Percentiles rank a stretch among this genome's conserved stretches.
Evolutionary conservation across 2,329 filamentous ascomycete species (phyloP).

Genomic region (Penicillium sp.): DNA sequence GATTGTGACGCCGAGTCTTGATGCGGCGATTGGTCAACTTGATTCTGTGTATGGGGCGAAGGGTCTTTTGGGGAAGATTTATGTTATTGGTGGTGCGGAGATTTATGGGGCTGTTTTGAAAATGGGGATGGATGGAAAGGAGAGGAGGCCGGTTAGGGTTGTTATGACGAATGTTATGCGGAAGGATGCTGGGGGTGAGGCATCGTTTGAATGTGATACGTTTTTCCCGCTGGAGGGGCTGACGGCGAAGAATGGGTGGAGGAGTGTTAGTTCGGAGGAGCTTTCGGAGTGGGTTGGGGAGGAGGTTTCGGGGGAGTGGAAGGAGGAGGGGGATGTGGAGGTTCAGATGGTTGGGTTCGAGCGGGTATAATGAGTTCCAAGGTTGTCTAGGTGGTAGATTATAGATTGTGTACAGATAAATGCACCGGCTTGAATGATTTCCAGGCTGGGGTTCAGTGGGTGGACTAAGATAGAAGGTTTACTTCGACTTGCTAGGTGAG

Average conservation of each 20-base stretch:
- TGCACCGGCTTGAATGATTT: not conserved
- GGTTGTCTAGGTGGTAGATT: not conserved
- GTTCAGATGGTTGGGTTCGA: conserved; percentile 49
- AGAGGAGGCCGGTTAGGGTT: conserved; percentile 28
- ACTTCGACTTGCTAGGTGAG: not conserved
- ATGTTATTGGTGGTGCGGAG: conserved; percentile 85
- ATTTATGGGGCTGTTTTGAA: conserved; percentile 70
- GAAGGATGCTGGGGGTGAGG: conserved; percentile 19
- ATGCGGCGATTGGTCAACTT: conserved; percentile 50
- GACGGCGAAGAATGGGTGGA: conserved; percentile 29
- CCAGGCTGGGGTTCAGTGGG: no score
- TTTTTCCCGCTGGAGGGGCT: conserved; percentile 44
- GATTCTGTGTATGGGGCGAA: conserved; percentile 21
- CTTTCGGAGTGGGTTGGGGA: conserved; percentile 43
- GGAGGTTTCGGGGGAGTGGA: conserved; percentile 40
- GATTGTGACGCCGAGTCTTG: conserved; percentile 56
- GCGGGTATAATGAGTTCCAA: conserved; percentile 11
- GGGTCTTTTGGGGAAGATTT: conserved; percentile 56
- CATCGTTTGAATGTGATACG: conserved; percentile 46
- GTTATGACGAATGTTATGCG: conserved; percentile 41
- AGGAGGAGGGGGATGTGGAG: conserved; percentile 48
- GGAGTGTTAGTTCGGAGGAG: conserved; percentile 32
- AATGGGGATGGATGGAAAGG: conserved; percentile 6
- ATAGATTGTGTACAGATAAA: not conserved
- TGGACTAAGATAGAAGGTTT: no score